A percentile compares a stretch with the other conserved stretches of the same genome.
These are phyloP conservation scores for Termitomyces sp. DNA, from an alignment of 768 basidiomycete species.

Conservation along the genomic window DNA sequence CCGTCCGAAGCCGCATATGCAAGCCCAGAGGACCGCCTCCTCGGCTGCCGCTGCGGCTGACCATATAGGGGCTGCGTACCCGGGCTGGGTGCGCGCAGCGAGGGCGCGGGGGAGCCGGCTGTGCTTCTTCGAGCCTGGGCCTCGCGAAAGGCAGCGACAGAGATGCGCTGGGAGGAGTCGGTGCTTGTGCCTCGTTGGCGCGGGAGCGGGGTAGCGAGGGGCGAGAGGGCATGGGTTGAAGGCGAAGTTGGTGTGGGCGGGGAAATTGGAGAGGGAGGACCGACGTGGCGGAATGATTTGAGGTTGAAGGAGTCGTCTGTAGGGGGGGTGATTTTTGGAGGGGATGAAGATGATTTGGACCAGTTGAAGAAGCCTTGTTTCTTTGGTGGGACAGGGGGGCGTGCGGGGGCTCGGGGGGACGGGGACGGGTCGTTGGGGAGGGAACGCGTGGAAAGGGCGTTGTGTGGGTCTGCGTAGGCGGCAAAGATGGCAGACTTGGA, in stretches of 20 bases:
- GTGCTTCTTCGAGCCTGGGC: constrained; percentile 64
- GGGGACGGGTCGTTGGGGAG: constrained; percentile 40
- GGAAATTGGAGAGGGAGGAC: constrained; percentile 31
- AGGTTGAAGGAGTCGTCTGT: constrained; percentile 58
- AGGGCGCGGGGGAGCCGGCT: constrained; percentile 58
- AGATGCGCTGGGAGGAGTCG: constrained; percentile 70
- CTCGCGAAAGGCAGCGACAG: constrained; percentile 79
- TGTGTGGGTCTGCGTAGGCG: constrained; percentile 47
- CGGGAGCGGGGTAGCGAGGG: constrained; percentile 35
- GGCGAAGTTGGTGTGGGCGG: constrained; percentile 9
- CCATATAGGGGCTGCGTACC: constrained; percentile 26
- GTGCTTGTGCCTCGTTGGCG: constrained; percentile 45
- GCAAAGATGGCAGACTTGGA: constrained; percentile 64
- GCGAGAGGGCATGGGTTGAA: background rate
- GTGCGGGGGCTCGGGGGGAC: constrained; percentile 14
- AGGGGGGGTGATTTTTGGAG: no score
- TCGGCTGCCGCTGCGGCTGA: background rate
- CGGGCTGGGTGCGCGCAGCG: constrained; percentile 27
- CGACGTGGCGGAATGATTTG: constrained; percentile 69
- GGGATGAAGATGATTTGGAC: no score
- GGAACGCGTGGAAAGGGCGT: constrained; percentile 59
- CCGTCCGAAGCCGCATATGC: constrained; percentile 20
- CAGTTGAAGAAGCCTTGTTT: constrained; percentile 36
- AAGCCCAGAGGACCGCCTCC: constrained; percentile 9
- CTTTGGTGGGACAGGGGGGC: constrained; percentile 25